These are phyloP conservation scores for Gossypium sturtianum DNA, from an alignment of 345 rosid species.

Conservation along the genomic window DNA sequence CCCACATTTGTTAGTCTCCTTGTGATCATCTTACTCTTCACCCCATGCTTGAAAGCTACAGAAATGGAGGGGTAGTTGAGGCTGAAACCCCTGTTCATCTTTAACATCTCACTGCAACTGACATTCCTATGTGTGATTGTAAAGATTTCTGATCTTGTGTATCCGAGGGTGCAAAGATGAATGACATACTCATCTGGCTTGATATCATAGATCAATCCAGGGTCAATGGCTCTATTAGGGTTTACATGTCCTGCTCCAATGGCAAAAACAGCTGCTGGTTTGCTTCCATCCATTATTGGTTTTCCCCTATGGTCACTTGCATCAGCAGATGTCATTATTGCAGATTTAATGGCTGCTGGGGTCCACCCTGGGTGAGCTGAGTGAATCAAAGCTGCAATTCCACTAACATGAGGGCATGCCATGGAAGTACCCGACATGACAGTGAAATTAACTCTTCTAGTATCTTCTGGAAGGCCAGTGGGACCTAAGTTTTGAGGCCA, in stretches of 20 bases:
- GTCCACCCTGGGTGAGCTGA: conserved; percentile 74
- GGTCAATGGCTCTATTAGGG: conserved; percentile 66
- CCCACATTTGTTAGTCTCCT: conserved; percentile 77
- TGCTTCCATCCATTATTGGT: conserved; percentile 63
- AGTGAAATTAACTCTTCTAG: conserved; percentile 82
- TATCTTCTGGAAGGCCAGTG: conserved; percentile 65
- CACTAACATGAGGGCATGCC: conserved; percentile 95
- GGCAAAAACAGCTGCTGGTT: conserved; percentile 54
- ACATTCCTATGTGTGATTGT: conserved; percentile 68
- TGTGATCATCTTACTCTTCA: conserved; percentile 40
- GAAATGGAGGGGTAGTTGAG: conserved; percentile 91
- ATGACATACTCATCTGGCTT: conserved; percentile 61
- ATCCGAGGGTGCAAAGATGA: conserved; percentile 74
- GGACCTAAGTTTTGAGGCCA: conserved; percentile 98
- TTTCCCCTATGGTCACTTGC: conserved; percentile 54
- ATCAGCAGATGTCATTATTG: conserved; percentile 87
- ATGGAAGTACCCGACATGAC: conserved; percentile 97
- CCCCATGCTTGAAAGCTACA: conserved; percentile 51
- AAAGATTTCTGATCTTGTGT: conserved; percentile 54
- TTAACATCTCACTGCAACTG: conserved; percentile 40
- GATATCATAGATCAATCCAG: conserved; percentile 79
- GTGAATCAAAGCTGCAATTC: conserved; percentile 66
- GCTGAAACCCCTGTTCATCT: conserved; percentile 50
- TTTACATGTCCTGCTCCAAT: conserved; percentile 89
- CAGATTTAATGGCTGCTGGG: conserved; percentile 84